A percentile compares a stretch with the other conserved stretches of the same genome.
Evolutionary conservation across 106 monocot species (phyloP).

Genomic region (Amphibolis antarctica): DNA sequence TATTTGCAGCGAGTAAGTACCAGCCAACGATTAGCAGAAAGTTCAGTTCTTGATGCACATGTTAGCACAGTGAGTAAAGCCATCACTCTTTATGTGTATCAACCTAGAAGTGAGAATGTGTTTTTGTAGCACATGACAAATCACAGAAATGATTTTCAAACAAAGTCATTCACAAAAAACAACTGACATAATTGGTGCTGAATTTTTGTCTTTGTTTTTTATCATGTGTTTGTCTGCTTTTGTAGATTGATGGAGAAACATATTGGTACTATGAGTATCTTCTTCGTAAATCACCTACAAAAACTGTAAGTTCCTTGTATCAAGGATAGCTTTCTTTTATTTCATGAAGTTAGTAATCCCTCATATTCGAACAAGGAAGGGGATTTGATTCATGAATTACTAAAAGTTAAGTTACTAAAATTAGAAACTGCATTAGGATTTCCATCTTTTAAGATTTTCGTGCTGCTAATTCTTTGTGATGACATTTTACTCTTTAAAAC

Average conservation of each 20-base stretch:
- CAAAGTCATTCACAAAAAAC: background rate
- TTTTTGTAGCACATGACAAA: no score
- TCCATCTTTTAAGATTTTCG: no score
- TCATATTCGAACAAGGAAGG: no score
- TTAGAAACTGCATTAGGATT: no score
- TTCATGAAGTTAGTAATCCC: no score
- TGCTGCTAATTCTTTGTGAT: background rate
- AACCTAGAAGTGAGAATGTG: no score
- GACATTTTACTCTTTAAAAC: background rate
- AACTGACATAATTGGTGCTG: no score
- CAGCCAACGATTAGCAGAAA: constrained; percentile 67
- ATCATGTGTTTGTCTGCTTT: background rate
- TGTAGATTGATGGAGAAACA: constrained; percentile 70
- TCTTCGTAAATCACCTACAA: constrained; percentile 83
- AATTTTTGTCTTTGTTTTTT: no score
- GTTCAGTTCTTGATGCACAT: constrained; percentile 90
- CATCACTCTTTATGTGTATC: background rate
- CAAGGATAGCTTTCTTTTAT: background rate
- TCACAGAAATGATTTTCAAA: no score
- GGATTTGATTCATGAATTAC: no score
- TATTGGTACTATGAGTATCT: constrained; percentile 99
- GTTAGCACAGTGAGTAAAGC: constrained; percentile 33
- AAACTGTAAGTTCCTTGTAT: constrained; percentile 58
- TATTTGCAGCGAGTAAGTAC: constrained; percentile 59
- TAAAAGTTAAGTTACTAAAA: no score